Percentiles rank a stretch among this genome's conserved stretches.
Conservation (phyloP, 306 rosid genomes). For the Quercus parvula region DNA sequence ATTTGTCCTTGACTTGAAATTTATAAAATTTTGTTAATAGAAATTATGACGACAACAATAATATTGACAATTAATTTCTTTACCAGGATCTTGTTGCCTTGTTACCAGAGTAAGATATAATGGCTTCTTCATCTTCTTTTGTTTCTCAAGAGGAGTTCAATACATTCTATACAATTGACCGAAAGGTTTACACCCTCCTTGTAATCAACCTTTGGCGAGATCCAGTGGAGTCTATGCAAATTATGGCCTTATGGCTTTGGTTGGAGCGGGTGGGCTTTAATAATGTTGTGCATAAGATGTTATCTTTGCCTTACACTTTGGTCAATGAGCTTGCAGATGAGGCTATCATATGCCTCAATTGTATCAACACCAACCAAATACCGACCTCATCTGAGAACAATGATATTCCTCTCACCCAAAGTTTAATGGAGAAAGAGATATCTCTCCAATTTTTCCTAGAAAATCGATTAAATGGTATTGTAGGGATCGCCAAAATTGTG, state of each 20-base stretch:
- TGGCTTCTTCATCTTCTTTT: slow-evolving; percentile 13
- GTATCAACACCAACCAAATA: slow-evolving; percentile 13
- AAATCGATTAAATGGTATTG: slow-evolving; percentile 12
- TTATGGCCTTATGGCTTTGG: slow-evolving; percentile 72
- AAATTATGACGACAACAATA: not conserved
- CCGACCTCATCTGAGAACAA: slow-evolving; percentile 1
- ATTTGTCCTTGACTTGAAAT: not conserved
- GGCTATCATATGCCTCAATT: slow-evolving; percentile 39
- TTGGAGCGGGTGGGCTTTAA: slow-evolving; percentile 50
- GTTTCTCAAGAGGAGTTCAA: slow-evolving; percentile 48
- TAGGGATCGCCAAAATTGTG: slow-evolving; percentile 27
- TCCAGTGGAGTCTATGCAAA: slow-evolving; percentile 55
- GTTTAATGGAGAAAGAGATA: slow-evolving; percentile 39
- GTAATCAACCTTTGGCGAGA: slow-evolving; percentile 43
- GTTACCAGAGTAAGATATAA: not conserved
- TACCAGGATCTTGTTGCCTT: not conserved
- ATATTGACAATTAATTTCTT: not conserved
- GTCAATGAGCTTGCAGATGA: slow-evolving; percentile 69
- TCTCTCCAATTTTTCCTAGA: slow-evolving; percentile 23
- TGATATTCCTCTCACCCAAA: slow-evolving; percentile 48
- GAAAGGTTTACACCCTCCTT: slow-evolving; percentile 48
- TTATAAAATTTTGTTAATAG: not conserved
- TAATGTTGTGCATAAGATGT: slow-evolving; percentile 33
- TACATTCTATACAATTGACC: slow-evolving; percentile 52
- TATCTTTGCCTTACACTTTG: slow-evolving; percentile 35